Percentiles rank a stretch among this genome's conserved stretches.
Conservation (phyloP, 768 basidiomycete genomes). For the Kwoniella bestiolae region DNA sequence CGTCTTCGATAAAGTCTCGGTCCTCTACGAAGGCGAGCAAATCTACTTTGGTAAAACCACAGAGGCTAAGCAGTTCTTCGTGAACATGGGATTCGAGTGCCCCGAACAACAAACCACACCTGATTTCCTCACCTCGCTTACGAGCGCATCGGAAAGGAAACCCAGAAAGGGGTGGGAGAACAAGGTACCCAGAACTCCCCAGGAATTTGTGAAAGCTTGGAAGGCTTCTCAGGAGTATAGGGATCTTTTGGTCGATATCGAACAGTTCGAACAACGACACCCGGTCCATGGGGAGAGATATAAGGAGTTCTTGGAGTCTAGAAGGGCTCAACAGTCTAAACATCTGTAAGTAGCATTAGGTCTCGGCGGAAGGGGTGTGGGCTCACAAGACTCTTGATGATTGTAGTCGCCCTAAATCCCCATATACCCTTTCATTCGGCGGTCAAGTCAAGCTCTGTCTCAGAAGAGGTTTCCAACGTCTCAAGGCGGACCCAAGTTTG, state of each 20-base stretch:
- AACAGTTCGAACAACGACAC: conserved; percentile 62
- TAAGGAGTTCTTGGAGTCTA: conserved; percentile 73
- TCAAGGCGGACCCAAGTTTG: conserved; percentile 60
- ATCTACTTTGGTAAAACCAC: conserved; percentile 62
- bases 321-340: conserved; percentile 71
- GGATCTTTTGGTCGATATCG: conserved; percentile 62
- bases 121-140: conserved; percentile 62
- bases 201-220: conserved; percentile 64
- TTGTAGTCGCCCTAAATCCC: conserved; percentile 50
- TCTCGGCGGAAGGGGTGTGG: conserved; percentile 55
- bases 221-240: conserved; percentile 65
- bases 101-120: conserved; percentile 62
- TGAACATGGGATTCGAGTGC: conserved; percentile 61
- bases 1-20: conserved; percentile 62
- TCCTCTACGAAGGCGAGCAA: conserved; percentile 62
- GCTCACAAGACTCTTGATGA: background rate
- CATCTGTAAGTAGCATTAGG: conserved; percentile 70
- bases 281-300: conserved; percentile 59
- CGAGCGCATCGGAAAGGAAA: conserved; percentile 83
- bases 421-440: conserved; percentile 62
- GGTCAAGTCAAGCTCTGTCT: conserved; percentile 62
- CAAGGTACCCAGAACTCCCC: conserved; percentile 71
- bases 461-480: conserved; percentile 61
- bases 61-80: conserved; percentile 61
- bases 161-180: conserved; percentile 68